Base-by-base conservation (phyloP, 2,329 filamentous ascomycete genomes). In the Colletotrichum paranaense region DNA sequence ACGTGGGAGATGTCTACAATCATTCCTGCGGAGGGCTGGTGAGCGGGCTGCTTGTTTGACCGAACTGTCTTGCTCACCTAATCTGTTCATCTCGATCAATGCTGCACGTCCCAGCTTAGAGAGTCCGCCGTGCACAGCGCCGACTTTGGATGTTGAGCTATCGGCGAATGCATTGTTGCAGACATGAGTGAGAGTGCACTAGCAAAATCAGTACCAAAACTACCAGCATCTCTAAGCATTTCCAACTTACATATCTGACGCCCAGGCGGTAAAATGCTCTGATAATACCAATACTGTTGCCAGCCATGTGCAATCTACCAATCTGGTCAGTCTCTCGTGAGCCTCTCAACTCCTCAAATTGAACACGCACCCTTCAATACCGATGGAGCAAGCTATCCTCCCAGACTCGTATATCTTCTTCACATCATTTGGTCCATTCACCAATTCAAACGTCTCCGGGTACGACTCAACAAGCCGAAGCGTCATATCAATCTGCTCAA, bases 81-180 rank as follows among this genome's bases (percentile, higher is more conserved):
- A 26, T 4, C 82, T 76, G 68, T 83, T 83, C 80, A 83, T 82
- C 74, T 83, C 82, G 12, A 75, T 72, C 1, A 83, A 56, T 5
- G 78, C 77, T 4, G 77, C 75, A 16, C 75, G 69, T 0, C 81
- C 81, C 1, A 80, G 76, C 0, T 70, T 72, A 1, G 80, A 81
- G 1, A 82, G 75, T 0, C 80, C 80, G 22, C 77, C 70, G 5
- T 73, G 70, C 0, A 73, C 70, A 3, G 78, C 76, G 0, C 79
- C 79, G 53, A 77, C 59, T 46, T 76, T 75, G 22, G 76, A 76
- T 5, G 78, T 78, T 1, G 77, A 77, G 58, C 76, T 78, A 38
- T 78, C 76, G 5, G 77, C 79, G 53, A 78, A 80, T 1, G 76
- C 75, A 52, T 78, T 81, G 63, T 81, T 76, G 58, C 76, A 78